Evolutionary conservation across 345 rosid species (phyloP).

Genomic region (Boechera stricta): DNA sequence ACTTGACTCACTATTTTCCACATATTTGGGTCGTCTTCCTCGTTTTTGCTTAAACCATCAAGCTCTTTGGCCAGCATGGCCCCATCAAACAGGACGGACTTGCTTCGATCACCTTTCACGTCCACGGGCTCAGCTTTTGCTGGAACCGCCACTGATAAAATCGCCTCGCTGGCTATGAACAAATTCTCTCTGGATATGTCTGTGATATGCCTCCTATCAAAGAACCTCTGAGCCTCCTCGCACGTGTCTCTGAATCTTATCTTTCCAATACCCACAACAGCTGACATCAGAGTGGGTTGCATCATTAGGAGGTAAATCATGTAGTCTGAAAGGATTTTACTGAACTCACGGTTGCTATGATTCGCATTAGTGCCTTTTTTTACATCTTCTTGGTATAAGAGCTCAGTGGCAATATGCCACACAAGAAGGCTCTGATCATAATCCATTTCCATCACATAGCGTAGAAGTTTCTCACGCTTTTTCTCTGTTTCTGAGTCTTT

Average conservation of each 20-base stretch:
- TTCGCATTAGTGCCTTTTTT: neutral
- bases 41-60: neutral
- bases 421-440: constrained; percentile 55
- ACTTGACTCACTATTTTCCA: constrained; percentile 56
- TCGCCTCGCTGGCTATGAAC: constrained; percentile 25
- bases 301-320: constrained; percentile 57
- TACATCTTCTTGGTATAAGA: constrained; percentile 39
- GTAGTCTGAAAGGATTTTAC: constrained; percentile 60
- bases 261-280: constrained; percentile 55
- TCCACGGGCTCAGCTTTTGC: constrained; percentile 46
- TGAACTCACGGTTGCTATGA: constrained; percentile 25
- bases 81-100: constrained; percentile 62
- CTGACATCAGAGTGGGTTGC: constrained; percentile 56
- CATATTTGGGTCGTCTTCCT: constrained; percentile 27
- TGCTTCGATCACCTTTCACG: constrained; percentile 65
- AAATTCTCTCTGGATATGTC: no score
- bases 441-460: constrained; percentile 46
- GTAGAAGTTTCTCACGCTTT: constrained; percentile 37
- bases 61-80: constrained; percentile 58
- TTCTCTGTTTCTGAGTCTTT: neutral
- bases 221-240: constrained; percentile 51
- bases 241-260: constrained; percentile 57
- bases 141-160: constrained; percentile 36
- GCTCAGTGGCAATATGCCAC: constrained; percentile 73
- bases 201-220: constrained; percentile 32